Conservation (phyloP, 2,329 filamentous ascomycete genomes). For the Hymenoscyphus linearis region DNA sequence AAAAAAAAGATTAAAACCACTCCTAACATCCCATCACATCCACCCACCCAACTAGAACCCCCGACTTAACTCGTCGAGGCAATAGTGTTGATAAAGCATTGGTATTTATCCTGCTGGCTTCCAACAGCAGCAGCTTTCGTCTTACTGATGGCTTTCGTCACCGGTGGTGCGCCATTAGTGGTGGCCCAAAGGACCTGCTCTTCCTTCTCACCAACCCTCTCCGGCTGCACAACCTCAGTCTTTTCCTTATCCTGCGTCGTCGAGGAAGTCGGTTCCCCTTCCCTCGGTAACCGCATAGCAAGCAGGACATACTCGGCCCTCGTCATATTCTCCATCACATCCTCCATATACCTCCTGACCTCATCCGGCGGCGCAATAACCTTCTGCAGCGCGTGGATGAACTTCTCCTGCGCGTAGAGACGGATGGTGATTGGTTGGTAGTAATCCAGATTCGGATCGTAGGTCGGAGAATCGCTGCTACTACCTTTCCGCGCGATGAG, state of each 20-base stretch:
- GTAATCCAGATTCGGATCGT: slow-evolving; percentile 61
- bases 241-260: slow-evolving; percentile 7
- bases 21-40: too few relatives aligned
- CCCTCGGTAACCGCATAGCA: slow-evolving; percentile 58
- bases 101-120: slow-evolving; percentile 44
- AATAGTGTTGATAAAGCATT: slow-evolving; percentile 37
- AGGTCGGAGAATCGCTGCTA: slow-evolving; percentile 53
- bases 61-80: slow-evolving; percentile 1
- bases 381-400: slow-evolving; percentile 55
- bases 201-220: slow-evolving; percentile 12
- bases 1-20: too few relatives aligned
- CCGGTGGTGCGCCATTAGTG: slow-evolving; percentile 16
- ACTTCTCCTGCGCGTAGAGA: slow-evolving; percentile 47
- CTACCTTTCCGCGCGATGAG: slow-evolving; percentile 70
- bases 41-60: not conserved
- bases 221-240: slow-evolving; percentile 5
- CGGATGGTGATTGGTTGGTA: slow-evolving; percentile 70
- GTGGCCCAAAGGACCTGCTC: slow-evolving; percentile 24
- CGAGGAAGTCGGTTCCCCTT: slow-evolving; percentile 14
- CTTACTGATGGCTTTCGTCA: slow-evolving; percentile 12
- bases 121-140: slow-evolving; percentile 32
- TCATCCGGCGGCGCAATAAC: slow-evolving; percentile 60
- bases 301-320: slow-evolving; percentile 62
- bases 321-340: slow-evolving; percentile 64
- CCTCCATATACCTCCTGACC: slow-evolving; percentile 62